Conservation (phyloP, 441 rosid genomes). For the Populus hybrid region DNA sequence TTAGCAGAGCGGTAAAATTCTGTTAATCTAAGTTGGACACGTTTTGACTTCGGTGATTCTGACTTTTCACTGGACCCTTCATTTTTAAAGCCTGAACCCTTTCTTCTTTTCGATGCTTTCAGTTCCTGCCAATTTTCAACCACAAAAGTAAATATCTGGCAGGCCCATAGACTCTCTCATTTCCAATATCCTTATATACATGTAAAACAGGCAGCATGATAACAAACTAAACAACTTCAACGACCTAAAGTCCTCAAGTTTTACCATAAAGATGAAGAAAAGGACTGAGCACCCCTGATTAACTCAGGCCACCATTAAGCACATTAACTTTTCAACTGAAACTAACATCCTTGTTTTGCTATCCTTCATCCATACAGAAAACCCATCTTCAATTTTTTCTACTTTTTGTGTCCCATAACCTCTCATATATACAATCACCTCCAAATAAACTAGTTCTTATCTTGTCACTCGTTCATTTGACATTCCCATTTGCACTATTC, state of each 20-base stretch:
- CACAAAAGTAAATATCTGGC: slow-evolving; percentile 2
- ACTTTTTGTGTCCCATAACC: neutral
- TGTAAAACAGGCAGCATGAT: neutral
- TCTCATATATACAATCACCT: neutral
- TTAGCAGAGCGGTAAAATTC: slow-evolving; percentile 73
- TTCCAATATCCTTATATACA: neutral
- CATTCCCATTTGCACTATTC: neutral
- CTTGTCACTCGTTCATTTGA: neutral
- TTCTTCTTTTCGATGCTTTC: slow-evolving; percentile 47
- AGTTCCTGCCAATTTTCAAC: slow-evolving; percentile 48
- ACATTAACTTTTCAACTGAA: neutral
- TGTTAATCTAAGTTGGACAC: slow-evolving; percentile 56
- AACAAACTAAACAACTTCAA: neutral
- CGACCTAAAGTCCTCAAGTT: neutral
- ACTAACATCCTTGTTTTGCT: neutral
- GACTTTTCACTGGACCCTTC: slow-evolving; percentile 31
- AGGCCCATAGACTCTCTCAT: slow-evolving; percentile 5
- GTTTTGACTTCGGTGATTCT: slow-evolving; percentile 42
- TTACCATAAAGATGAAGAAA: neutral
- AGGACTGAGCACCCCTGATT: neutral
- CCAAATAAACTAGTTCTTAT: neutral
- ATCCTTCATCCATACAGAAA: neutral
- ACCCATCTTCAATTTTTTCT: neutral
- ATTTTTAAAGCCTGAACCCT: slow-evolving; percentile 19
- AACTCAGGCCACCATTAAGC: neutral